Base-by-base conservation (phyloP, 805 yeast species). In the Candida maris region DNA sequence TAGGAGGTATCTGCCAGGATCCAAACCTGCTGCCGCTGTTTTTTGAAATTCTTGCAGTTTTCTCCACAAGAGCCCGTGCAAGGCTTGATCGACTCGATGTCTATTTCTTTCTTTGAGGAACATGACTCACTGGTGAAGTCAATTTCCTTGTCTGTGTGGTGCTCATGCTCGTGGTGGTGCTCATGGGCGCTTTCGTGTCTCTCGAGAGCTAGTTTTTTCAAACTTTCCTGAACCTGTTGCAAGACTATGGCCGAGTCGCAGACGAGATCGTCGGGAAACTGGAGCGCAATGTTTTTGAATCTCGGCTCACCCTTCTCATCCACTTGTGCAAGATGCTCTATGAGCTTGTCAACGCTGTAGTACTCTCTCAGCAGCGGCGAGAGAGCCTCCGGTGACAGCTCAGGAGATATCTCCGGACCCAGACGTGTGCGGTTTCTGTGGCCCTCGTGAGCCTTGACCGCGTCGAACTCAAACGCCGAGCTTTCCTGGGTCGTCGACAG, bases 1-100 rank as follows among this genome's bases (percentile, higher is more conserved):
- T 93, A 93, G 0, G 97, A 87, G 0, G 98, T 91, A 54, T 93
- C 98, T 0, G 97, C 98, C 24, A 93, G 64, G 13, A 91, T 75
- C 85, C 91, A 91, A 8, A 83, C 71, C 33, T 71, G 64, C 46
- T 54, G 55, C 6, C 37, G 35, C 13, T 42, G 42, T 25, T 44
- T 32, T 8, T 39, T 21, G 25, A 41, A 34, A 15, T 49, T 41
- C 44, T 48, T 41, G 46, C 59, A 52, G 18, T 55, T 48, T 6
- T 41, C 49, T 5, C 62, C 62, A 39, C 61, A 56, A 2, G 42
- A 28, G 4, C 61, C 59, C 1, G 52, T 46, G 27, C 56, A 56
- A 16, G 46, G 39, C n/a, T 43, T 37, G 4, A 48, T 39, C 0
- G 54, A 19, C 23, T 57, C 61, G 12, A 53, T 56, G 36, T 57